A percentile compares a stretch with the other conserved stretches of the same genome.
These are phyloP conservation scores for Panus rudis DNA, from an alignment of 768 basidiomycete genomes.

Conservation along the genomic window DNA sequence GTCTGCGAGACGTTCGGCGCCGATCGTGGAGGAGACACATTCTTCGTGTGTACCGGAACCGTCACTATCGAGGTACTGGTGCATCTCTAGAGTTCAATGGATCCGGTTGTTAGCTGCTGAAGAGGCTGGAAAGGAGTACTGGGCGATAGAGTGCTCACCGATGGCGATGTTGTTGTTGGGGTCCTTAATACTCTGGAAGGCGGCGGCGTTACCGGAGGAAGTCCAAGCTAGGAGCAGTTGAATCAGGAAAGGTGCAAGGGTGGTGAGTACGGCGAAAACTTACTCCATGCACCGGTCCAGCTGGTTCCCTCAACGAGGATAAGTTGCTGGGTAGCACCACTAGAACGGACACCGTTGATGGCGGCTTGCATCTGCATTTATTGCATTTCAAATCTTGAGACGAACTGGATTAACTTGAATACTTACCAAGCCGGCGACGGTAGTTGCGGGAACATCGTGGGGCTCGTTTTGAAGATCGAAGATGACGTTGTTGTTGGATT, in stretches of 20 bases:
- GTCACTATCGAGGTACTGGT: conserved; percentile 65
- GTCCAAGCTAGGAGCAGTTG: conserved; percentile 37
- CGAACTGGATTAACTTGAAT: background rate
- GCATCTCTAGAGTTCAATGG: conserved; percentile 42
- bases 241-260: conserved; percentile 2
- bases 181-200: conserved; percentile 45
- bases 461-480: conserved; percentile 69
- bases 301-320: conserved; percentile 35
- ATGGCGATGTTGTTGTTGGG: conserved; percentile 58
- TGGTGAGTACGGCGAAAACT: conserved; percentile 7
- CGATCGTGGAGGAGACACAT: conserved; percentile 56
- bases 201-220: conserved; percentile 49
- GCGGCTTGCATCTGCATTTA: conserved; percentile 48
- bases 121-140: background rate
- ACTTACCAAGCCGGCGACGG: conserved; percentile 43
- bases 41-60: conserved; percentile 46
- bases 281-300: conserved; percentile 57
- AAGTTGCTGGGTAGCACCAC: conserved; percentile 45
- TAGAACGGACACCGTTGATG: conserved; percentile 55
- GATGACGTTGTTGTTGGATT: conserved; percentile 42
- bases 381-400: background rate
- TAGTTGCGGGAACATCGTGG: conserved; percentile 45
- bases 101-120: background rate
- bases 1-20: conserved; percentile 45
- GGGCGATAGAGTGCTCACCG: conserved; percentile 29